phyloP scores from a whole-genome alignment of 768 basidiomycete genomes.

The Russula virescens region DNA sequence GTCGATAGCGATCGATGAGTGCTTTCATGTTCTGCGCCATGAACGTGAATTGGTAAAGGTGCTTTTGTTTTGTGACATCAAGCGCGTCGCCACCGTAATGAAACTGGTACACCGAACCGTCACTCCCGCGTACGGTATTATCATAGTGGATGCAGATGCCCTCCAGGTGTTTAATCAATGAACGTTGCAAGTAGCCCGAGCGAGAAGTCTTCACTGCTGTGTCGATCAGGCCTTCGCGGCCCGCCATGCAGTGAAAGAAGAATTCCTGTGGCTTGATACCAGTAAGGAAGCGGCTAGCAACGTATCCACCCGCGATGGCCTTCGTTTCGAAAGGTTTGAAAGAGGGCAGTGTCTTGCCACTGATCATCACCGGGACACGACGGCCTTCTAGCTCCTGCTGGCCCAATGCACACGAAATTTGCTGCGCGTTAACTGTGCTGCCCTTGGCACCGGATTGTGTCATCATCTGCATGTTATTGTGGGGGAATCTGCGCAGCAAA shows the following conservation, averaged over 20 bases:
- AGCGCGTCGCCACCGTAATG: slow-evolving; percentile 94
- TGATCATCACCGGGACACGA: slow-evolving; percentile 98
- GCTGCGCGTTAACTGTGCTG: slow-evolving; percentile 92
- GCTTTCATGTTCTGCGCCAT: slow-evolving; percentile 80
- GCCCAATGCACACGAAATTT: slow-evolving; percentile 96
- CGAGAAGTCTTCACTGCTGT: slow-evolving; percentile 99
- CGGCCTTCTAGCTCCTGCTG: slow-evolving; percentile 98
- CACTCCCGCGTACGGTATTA: slow-evolving; percentile 94
- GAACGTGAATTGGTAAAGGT: slow-evolving; percentile 91
- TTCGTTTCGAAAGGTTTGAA: slow-evolving; percentile 98
- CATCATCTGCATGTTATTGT: slow-evolving; percentile 99
- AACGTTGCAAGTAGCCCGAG: slow-evolving; percentile 96
- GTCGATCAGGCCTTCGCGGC: slow-evolving; percentile 96
- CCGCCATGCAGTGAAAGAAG: slow-evolving; percentile 99
- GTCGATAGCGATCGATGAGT: slow-evolving; percentile 65
- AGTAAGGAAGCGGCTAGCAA: slow-evolving; percentile 97
- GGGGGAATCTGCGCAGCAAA: slow-evolving; percentile 88
- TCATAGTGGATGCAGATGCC: slow-evolving; percentile 97
- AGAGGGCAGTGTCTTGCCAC: slow-evolving; percentile 95
- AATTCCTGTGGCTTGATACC: slow-evolving; percentile 98
- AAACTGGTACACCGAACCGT: slow-evolving; percentile 92
- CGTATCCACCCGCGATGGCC: slow-evolving; percentile 96
- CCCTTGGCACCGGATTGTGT: slow-evolving; percentile 98
- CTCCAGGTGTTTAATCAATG: slow-evolving; percentile 97
- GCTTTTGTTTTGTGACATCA: slow-evolving; percentile 96